Evolutionary conservation across 108 stramenopile genomes (phyloP).

Genomic region (Aureococcus anophagefferens): DNA sequence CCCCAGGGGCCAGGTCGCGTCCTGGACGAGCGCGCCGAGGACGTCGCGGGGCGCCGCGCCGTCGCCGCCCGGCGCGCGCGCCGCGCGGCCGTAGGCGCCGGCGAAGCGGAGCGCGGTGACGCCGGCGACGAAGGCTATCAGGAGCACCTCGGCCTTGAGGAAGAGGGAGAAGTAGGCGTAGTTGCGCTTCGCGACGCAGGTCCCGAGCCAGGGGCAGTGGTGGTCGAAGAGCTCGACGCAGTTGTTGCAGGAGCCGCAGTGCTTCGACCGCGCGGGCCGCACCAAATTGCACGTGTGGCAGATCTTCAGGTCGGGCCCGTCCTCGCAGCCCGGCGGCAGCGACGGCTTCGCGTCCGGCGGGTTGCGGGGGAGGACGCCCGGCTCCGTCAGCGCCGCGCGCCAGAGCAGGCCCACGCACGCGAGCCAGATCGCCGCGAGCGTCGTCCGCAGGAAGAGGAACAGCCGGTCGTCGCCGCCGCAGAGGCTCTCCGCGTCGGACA

Average conservation of each 20-base stretch:
- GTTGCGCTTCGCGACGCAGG: slow-evolving; percentile 88
- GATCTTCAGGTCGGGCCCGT: slow-evolving; percentile 3
- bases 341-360: neutral
- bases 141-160: slow-evolving; percentile 1
- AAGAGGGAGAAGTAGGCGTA: slow-evolving; percentile 73
- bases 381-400: neutral
- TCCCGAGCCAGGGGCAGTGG: slow-evolving; percentile 91
- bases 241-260: slow-evolving; percentile 83
- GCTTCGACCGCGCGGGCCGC: slow-evolving; percentile 78
- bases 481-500: neutral
- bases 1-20: neutral
- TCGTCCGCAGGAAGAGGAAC: neutral
- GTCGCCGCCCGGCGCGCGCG: no score
- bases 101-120: neutral
- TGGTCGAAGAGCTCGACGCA: slow-evolving; percentile 90
- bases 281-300: slow-evolving; percentile 74
- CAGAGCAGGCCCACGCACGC: neutral
- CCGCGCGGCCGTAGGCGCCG: neutral
- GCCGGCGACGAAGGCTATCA: neutral
- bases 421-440: neutral
- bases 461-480: neutral
- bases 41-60: no score
- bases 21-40: neutral
- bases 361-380: neutral
- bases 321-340: neutral